Percentiles rank a stretch among this genome's conserved stretches.
Conservation (phyloP, 495 filamentous ascomycete species). For the Aspergillus ostianus region DNA sequence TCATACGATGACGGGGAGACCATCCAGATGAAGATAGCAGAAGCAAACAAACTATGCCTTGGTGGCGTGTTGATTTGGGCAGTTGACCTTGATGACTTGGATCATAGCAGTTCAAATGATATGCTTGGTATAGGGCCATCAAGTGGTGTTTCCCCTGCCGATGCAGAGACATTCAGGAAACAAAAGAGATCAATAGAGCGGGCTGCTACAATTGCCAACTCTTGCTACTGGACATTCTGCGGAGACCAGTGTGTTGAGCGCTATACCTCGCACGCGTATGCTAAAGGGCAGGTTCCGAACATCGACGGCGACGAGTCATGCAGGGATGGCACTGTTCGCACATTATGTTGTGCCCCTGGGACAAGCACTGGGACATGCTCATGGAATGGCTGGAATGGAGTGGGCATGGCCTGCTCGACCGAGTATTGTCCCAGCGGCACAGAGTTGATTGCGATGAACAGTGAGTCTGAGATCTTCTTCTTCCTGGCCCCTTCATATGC, state of each 20-base stretch:
- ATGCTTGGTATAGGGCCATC: conserved; percentile 1
- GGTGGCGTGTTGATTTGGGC: conserved; percentile 10
- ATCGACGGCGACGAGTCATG: conserved; percentile 1
- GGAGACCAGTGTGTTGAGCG: background rate
- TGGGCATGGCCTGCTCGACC: conserved; percentile 10
- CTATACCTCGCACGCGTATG: conserved; percentile 2
- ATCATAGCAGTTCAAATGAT: conserved; percentile 3
- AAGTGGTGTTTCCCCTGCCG: conserved; percentile 7
- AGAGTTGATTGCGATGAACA: conserved; percentile 7
- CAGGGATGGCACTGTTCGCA: conserved; percentile 2
- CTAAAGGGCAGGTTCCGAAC: conserved; percentile 9
- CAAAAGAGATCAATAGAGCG: background rate
- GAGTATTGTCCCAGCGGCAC: conserved; percentile 1
- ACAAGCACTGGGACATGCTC: conserved; percentile 5
- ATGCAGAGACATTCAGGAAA: background rate
- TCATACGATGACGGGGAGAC: conserved; percentile 8
- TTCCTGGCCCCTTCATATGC: background rate
- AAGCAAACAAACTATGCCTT: conserved; percentile 7
- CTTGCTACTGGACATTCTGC: conserved; percentile 10
- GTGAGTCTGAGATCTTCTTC: background rate
- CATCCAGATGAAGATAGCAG: conserved; percentile 3
- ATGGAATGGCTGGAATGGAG: conserved; percentile 7
- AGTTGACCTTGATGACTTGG: conserved; percentile 1
- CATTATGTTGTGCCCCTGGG: conserved; percentile 9
- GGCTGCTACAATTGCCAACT: background rate